A percentile compares a stretch with the other conserved stretches of the same genome.
Evolutionary conservation across 192 early-diverging fungal species (phyloP).

Genomic region (Oehlia diaphana): DNA sequence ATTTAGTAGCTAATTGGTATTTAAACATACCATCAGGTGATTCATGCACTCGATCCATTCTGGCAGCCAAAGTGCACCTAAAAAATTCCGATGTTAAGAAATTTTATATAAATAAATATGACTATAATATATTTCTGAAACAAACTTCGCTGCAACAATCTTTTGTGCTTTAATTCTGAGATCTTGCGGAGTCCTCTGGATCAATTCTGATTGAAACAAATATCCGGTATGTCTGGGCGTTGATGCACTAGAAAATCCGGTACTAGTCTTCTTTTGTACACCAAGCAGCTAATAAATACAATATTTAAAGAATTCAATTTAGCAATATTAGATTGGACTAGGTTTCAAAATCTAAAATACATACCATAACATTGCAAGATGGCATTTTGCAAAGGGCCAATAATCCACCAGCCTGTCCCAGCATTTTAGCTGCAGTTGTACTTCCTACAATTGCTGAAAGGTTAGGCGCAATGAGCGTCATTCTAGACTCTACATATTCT

Average conservation of each 20-base stretch:
- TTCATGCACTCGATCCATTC: constrained; percentile 78
- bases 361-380: constrained; percentile 82
- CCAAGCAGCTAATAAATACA: constrained; percentile 36
- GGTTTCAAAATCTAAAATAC: constrained; percentile 17
- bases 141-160: constrained; percentile 78
- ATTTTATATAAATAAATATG: constrained; percentile 2
- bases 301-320: constrained; percentile 16
- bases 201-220: constrained; percentile 76
- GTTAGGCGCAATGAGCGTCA: constrained; percentile 94
- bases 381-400: constrained; percentile 86
- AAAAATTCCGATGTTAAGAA: constrained; percentile 9
- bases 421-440: constrained; percentile 84
- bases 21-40: constrained; percentile 60
- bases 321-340: constrained; percentile 34
- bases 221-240: constrained; percentile 77
- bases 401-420: constrained; percentile 89
- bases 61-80: constrained; percentile 71
- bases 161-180: constrained; percentile 76
- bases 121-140: not conserved
- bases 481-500: constrained; percentile 87
- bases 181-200: constrained; percentile 68
- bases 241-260: constrained; percentile 66
- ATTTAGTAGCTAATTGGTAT: not conserved
- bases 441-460: constrained; percentile 84
- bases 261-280: constrained; percentile 50